phyloP scores from a whole-genome alignment of 768 basidiomycete genomes.

The Arthromyces matolae region DNA sequence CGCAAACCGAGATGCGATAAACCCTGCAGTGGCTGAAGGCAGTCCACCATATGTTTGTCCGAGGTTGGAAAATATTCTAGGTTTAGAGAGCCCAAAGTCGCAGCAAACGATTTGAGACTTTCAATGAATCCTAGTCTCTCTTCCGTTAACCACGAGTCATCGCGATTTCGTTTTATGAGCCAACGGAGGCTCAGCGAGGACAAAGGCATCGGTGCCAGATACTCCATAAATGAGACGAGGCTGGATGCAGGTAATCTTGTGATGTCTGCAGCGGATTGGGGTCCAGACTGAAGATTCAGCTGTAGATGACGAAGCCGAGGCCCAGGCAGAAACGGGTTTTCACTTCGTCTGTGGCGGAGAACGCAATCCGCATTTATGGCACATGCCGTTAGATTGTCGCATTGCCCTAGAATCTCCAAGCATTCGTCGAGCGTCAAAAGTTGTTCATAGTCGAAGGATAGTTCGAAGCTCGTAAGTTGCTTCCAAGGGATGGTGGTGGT shows the following conservation, averaged over 20 bases:
- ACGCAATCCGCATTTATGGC: slow-evolving; percentile 30
- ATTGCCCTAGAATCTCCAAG: slow-evolving; percentile 29
- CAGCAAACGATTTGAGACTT: slow-evolving; percentile 24
- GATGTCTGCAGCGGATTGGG: not conserved
- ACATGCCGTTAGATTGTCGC: slow-evolving; percentile 29
- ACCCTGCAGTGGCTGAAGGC: slow-evolving; percentile 26
- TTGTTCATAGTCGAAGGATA: slow-evolving; percentile 31
- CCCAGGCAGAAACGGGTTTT: too few relatives aligned
- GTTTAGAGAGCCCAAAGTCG: slow-evolving; percentile 28
- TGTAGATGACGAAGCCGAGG: slow-evolving; percentile 32
- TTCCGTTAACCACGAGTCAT: slow-evolving; percentile 4
- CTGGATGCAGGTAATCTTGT: slow-evolving; percentile 15
- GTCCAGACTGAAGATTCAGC: slow-evolving; percentile 29
- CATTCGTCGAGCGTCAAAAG: slow-evolving; percentile 35
- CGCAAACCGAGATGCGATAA: slow-evolving; percentile 31
- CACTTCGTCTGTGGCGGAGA: slow-evolving; percentile 12
- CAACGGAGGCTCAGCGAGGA: slow-evolving; percentile 32
- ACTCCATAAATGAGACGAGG: slow-evolving; percentile 29
- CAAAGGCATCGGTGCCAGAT: slow-evolving; percentile 28
- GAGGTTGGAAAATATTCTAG: slow-evolving; percentile 38
- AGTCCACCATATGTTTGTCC: slow-evolving; percentile 29
- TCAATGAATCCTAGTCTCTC: slow-evolving; percentile 26
- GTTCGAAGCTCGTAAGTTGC: slow-evolving; percentile 35
- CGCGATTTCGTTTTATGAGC: slow-evolving; percentile 21
- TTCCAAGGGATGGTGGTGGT: slow-evolving; percentile 33